Percentiles rank a stretch among this genome's conserved stretches.
Conservation (phyloP, 192 early-diverging fungal species). For the Mortierella hygrophila region DNA sequence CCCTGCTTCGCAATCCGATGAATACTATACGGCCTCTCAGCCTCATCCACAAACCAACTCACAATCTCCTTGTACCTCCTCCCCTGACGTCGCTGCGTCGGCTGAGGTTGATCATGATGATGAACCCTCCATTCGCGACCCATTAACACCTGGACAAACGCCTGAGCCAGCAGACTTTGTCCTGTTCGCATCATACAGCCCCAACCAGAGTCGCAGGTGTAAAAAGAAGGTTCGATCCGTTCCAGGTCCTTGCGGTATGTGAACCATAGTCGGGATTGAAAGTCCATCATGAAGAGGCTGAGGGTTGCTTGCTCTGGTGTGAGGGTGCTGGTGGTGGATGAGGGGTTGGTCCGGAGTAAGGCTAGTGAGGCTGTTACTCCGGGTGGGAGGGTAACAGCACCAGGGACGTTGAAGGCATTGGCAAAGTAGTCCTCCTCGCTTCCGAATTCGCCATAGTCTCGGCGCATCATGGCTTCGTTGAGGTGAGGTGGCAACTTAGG, state of each 20-base stretch:
- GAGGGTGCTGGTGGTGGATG: neutral
- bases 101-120: neutral
- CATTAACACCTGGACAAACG: conserved; percentile 47
- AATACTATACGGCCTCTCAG: conserved; percentile 44
- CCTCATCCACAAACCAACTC: conserved; percentile 55
- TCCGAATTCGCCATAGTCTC: neutral
- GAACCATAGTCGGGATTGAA: conserved; percentile 57
- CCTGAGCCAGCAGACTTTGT: conserved; percentile 58
- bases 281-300: conserved; percentile 52
- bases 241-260: conserved; percentile 56
- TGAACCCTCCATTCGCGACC: conserved; percentile 49
- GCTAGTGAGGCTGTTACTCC: conserved; percentile 3
- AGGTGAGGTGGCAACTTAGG: neutral
- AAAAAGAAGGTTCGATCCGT: conserved; percentile 56
- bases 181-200: conserved; percentile 60
- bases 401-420: neutral
- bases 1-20: conserved; percentile 54
- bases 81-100: neutral
- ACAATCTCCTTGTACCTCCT: conserved; percentile 33
- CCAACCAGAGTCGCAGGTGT: conserved; percentile 58
- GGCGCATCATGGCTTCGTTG: neutral
- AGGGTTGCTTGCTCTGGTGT: conserved; percentile 28
- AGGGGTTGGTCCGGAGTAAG: neutral
- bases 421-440: conserved; percentile 5
- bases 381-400: conserved; percentile 20